These are phyloP conservation scores for Colletotrichum sp. DNA, from an alignment of 2,329 filamentous ascomycete species.

Conservation along the genomic window DNA sequence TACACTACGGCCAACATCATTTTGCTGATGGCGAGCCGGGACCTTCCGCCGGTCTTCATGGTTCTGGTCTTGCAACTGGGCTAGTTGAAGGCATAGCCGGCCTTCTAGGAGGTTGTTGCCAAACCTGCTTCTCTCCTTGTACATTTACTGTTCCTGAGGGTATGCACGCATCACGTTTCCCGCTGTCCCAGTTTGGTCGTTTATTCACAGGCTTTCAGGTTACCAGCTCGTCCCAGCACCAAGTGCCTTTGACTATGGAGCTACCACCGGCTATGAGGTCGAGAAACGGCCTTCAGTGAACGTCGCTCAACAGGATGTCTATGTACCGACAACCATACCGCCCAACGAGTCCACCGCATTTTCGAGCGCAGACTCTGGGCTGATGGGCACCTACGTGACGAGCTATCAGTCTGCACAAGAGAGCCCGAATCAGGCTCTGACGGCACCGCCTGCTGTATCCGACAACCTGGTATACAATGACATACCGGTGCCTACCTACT, in stretches of 20 bases:
- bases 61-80: constrained; percentile 8
- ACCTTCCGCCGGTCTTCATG: constrained; percentile 19
- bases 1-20: constrained; percentile 26
- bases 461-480: constrained; percentile 47
- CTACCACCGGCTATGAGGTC: constrained; percentile 35
- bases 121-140: constrained; percentile 33
- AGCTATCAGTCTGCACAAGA: constrained; percentile 43
- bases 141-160: constrained; percentile 26
- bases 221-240: constrained; percentile 35
- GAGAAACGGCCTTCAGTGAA: constrained; percentile 28
- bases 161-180: constrained; percentile 29
- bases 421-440: constrained; percentile 24
- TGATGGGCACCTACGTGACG: constrained; percentile 34
- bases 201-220: constrained; percentile 26
- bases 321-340: constrained; percentile 28
- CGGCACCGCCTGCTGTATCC: constrained; percentile 30
- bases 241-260: constrained; percentile 30
- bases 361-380: constrained; percentile 30
- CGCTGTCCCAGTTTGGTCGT: not conserved
- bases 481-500: constrained; percentile 29
- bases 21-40: constrained; percentile 10
- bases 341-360: constrained; percentile 31
- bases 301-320: constrained; percentile 5
- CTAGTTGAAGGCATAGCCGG: constrained; percentile 30
- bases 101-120: constrained; percentile 31